phyloP scores from a whole-genome alignment of 2,329 filamentous ascomycete genomes.

The Metarhizium robertsii region DNA sequence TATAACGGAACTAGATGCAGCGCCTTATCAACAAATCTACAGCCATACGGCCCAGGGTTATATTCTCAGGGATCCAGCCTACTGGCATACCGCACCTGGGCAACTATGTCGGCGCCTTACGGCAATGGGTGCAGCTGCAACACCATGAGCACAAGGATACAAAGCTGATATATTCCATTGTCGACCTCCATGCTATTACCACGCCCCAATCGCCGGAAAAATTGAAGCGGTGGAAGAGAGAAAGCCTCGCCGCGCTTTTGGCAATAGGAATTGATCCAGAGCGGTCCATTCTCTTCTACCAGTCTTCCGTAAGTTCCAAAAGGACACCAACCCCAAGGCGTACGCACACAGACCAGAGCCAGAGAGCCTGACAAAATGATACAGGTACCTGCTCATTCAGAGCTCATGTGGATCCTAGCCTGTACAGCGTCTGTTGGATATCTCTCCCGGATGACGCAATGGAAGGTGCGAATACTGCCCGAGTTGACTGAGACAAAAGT shows the following conservation, averaged over 20 bases:
- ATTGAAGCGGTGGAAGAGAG: slow-evolving; percentile 56
- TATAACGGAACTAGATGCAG: not conserved
- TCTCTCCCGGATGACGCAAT: slow-evolving; percentile 97
- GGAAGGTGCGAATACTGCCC: slow-evolving; percentile 57
- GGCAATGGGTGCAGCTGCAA: slow-evolving; percentile 78
- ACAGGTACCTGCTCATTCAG: slow-evolving; percentile 67
- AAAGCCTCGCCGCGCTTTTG: slow-evolving; percentile 71
- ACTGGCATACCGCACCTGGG: slow-evolving; percentile 90
- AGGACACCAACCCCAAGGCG: not conserved
- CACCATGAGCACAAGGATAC: slow-evolving; percentile 42
- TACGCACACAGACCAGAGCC: not conserved
- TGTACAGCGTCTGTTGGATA: slow-evolving; percentile 89
- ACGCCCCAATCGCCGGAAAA: slow-evolving; percentile 54
- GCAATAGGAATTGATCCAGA: slow-evolving; percentile 76
- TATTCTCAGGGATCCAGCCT: slow-evolving; percentile 96
- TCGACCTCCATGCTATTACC: slow-evolving; percentile 91
- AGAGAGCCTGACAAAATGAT: not conserved
- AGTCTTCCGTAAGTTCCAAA: slow-evolving; percentile 55
- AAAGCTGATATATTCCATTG: slow-evolving; percentile 73
- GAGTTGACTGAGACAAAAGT: not conserved
- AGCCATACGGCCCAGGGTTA: slow-evolving; percentile 29
- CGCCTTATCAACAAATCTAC: not conserved
- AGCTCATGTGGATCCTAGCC: slow-evolving; percentile 95
- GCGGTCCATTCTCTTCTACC: slow-evolving; percentile 72
- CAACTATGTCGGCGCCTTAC: slow-evolving; percentile 87